Base-by-base conservation (phyloP, 1,284 basidiomycete species). In the Apiotrichum mycotoxinovorans region DNA sequence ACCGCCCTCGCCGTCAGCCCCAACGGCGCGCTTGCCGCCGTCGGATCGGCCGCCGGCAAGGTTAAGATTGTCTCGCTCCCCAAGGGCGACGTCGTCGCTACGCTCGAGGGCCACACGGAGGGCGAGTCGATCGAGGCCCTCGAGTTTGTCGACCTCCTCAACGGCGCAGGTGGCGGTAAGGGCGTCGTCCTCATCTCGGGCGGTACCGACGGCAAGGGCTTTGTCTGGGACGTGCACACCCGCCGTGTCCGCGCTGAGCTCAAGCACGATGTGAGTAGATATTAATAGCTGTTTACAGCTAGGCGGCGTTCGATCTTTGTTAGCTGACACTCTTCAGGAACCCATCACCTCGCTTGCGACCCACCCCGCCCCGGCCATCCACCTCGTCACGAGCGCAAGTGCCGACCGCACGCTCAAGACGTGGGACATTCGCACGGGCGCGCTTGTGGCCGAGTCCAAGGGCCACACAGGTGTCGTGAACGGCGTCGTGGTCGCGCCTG, bases 61-160 rank as follows among this genome's bases (percentile, higher is more conserved):
- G 82, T 97, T 35, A 86, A 91, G 50, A 84, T 97, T 20, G 82
- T 98, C 61, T 92, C 86, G 72, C 78, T 98, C 25, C 86, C 83
- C 65, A 92, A 90, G 70, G 93, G 93, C 2, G 87, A 90, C 57
- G 83, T 96, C 22, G 83, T 96, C 23, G 82, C 83, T 1, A 84
- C 85, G 4, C 83, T 98, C 15, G 85, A 86, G 44, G 91, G 91
- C 0, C 95, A 98, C 69, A 82, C 83, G 2, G 86, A 92, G 63
- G 91, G 86, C 42, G 91, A 96, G 70, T 92, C 89, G 64, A 85
- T 98, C 34, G 96, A 98, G 79, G 85, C 87, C 0, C 83, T 96
- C 35, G 84, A 84, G 52, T 98, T 97, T 70, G 82, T 95, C 45
- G 89, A 92, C 66, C 78, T 95, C 49, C 76, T 86, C 26, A 83